Evolutionary conservation across 176 grass and related monocot species (phyloP).

Genomic region (Avena insularis): DNA sequence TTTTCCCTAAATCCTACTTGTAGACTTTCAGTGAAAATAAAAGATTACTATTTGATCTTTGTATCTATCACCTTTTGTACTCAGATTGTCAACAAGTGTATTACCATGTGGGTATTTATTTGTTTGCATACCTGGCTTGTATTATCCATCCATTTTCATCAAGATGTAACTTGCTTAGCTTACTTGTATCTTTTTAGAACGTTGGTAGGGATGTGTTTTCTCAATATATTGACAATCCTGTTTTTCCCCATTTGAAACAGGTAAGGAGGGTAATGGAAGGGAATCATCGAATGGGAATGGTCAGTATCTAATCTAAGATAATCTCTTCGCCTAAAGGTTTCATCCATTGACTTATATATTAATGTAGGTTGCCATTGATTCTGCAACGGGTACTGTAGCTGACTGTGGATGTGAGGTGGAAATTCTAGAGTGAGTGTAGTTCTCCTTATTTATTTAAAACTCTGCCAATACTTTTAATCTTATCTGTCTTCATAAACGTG

Average conservation of each 20-base stretch:
- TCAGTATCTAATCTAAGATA: conserved; percentile 37
- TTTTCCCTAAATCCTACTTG: conserved; percentile 10
- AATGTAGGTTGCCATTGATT: conserved; percentile 87
- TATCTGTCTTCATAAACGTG: conserved; percentile 41
- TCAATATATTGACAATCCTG: conserved; percentile 31
- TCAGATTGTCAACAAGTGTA: conserved; percentile 5
- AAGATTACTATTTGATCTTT: background rate
- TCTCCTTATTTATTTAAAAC: conserved; percentile 39
- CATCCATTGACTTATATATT: conserved; percentile 31
- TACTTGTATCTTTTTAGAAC: conserved; percentile 17
- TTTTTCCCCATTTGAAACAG: conserved; percentile 48
- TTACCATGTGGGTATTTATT: conserved; percentile 9
- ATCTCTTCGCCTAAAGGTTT: conserved; percentile 26
- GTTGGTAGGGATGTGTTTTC: conserved; percentile 15
- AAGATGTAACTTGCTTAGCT: background rate
- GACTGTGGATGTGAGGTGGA: conserved; percentile 98
- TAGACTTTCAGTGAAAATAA: conserved; percentile 21
- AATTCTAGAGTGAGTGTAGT: conserved; percentile 87
- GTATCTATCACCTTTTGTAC: conserved; percentile 30
- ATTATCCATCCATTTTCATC: conserved; percentile 24
- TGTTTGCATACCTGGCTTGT: conserved; percentile 25
- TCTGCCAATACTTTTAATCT: conserved; percentile 34
- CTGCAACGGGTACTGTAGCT: conserved; percentile 82
- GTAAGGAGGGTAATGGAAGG: conserved; percentile 99
- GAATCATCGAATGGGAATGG: conserved; percentile 99